A percentile compares a stretch with the other conserved stretches of the same genome.
Conservation (phyloP, 2,329 filamentous ascomycete genomes). For the Leptographium flavum region DNA sequence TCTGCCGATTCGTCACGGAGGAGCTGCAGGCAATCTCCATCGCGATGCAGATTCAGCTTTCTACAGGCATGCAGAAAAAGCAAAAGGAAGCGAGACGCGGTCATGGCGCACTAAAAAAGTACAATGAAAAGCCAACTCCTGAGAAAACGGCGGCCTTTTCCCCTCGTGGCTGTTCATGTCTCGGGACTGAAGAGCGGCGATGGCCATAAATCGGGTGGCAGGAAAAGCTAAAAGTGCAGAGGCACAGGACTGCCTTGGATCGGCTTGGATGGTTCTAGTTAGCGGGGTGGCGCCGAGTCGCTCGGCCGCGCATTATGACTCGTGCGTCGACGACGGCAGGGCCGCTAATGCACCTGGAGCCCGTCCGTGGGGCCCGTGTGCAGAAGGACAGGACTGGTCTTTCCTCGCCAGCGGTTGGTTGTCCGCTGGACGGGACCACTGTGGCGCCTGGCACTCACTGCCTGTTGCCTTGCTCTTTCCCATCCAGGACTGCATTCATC, state of each 20-base stretch:
- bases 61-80: not conserved
- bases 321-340: not conserved
- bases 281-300: not conserved
- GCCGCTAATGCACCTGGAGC: slow-evolving; percentile 2
- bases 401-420: not conserved
- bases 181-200: not conserved
- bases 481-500: not conserved
- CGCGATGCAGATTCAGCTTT: not conserved
- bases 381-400: not conserved
- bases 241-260: not conserved
- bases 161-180: too few species aligned
- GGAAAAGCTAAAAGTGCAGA: not conserved
- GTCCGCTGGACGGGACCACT: too few species aligned
- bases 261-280: not conserved
- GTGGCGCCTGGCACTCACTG: too few species aligned
- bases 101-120: too few species aligned
- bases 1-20: too few species aligned
- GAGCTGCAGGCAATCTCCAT: not conserved
- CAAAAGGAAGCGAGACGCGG: not conserved
- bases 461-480: not conserved
- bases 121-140: too few species aligned
- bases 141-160: too few species aligned
- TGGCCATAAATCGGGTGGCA: slow-evolving; percentile 1
- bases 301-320: not conserved
- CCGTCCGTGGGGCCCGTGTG: not conserved